These are phyloP conservation scores for Knoxia roxburghii DNA, from an alignment of 257 asterid species.

Conservation along the genomic window DNA sequence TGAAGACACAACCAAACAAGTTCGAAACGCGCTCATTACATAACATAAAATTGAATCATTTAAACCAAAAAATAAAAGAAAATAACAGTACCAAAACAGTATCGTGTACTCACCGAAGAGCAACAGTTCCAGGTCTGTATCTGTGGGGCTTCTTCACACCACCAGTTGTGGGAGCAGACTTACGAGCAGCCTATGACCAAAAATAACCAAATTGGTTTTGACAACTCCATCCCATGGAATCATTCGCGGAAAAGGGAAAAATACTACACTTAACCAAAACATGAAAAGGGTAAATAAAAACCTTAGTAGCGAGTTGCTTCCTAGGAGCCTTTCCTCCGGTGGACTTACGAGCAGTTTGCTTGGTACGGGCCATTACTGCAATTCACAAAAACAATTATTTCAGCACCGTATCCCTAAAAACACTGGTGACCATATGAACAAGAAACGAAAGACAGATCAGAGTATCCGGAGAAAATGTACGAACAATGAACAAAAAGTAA, in stretches of 20 bases:
- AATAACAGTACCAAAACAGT: background rate
- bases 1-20: background rate
- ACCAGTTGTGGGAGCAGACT: constrained; percentile 81
- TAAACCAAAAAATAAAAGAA: background rate
- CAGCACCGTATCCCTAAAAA: background rate
- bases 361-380: constrained; percentile 66
- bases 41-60: too few relatives aligned
- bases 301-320: constrained; percentile 77
- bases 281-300: background rate
- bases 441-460: too few relatives aligned
- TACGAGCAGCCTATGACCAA: constrained; percentile 56
- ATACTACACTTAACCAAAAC: background rate
- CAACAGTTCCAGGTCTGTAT: constrained; percentile 80
- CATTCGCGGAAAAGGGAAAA: background rate
- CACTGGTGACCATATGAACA: background rate
- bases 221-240: background rate
- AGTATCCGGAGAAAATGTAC: too few relatives aligned
- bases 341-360: constrained; percentile 76
- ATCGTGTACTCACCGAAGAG: constrained; percentile 49
- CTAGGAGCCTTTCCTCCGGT: constrained; percentile 82
- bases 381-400: background rate
- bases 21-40: too few relatives aligned
- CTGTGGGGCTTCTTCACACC: constrained; percentile 78
- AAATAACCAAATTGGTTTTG: background rate
- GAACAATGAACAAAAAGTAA: background rate